These are phyloP conservation scores for Barnettozyma botsteinii DNA, from an alignment of 805 yeast genomes.

Conservation along the genomic window DNA sequence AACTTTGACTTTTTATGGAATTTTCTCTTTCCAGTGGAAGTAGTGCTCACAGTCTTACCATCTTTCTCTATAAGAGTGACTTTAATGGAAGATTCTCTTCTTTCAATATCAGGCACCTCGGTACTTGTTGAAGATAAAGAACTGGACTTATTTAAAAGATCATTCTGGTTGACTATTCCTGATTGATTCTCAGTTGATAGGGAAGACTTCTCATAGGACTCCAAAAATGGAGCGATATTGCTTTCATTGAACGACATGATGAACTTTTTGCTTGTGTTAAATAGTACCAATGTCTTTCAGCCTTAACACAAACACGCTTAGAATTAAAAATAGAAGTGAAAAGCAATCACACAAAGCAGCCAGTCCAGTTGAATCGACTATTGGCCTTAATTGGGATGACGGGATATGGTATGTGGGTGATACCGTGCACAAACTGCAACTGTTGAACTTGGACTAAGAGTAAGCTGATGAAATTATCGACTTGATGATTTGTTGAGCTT, in stretches of 20 bases:
- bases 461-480: too few relatives aligned
- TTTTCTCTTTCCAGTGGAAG: slow-evolving; percentile 68
- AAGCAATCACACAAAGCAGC: not conserved
- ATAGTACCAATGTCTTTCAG: too few relatives aligned
- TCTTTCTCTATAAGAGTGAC: slow-evolving; percentile 29
- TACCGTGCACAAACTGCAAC: too few relatives aligned
- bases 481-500: not conserved
- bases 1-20: slow-evolving; percentile 84
- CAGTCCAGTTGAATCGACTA: slow-evolving; percentile 20
- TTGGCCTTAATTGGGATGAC: too few relatives aligned
- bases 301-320: too few relatives aligned
- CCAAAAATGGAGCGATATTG: slow-evolving; percentile 11
- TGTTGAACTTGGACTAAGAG: too few relatives aligned
- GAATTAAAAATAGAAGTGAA: too few relatives aligned
- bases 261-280: too few relatives aligned
- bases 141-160: not conserved
- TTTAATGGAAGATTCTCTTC: not conserved
- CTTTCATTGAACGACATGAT: slow-evolving; percentile 5
- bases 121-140: not conserved
- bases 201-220: slow-evolving; percentile 8
- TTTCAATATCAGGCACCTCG: not conserved
- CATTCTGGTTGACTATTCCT: not conserved
- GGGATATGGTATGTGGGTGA: too few relatives aligned
- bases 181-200: not conserved
- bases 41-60: slow-evolving; percentile 34